phyloP scores from a whole-genome alignment of 305 asterid genomes.

The Coffea humblotiana region DNA sequence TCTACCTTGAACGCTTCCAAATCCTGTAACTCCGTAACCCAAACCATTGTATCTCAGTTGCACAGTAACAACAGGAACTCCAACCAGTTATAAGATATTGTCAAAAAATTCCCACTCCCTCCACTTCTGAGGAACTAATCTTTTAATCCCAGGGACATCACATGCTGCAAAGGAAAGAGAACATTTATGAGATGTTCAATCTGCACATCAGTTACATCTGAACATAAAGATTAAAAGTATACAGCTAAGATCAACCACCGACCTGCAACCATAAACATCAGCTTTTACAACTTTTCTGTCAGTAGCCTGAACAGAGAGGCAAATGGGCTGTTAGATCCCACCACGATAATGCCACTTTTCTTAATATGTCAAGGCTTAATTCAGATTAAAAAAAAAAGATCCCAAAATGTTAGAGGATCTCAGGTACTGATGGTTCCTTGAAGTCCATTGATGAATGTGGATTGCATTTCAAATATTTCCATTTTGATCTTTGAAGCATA shows the following conservation, averaged over 20 bases:
- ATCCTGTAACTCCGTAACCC: constrained; percentile 96
- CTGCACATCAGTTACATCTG: constrained; percentile 3
- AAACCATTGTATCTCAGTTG: constrained; percentile 93
- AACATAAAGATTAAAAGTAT: constrained; percentile 13
- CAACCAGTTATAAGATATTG: constrained; percentile 80
- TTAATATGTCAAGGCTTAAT: background rate
- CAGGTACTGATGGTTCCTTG: background rate
- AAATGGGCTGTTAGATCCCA: constrained; percentile 10
- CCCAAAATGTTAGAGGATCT: background rate
- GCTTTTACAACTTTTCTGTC: constrained; percentile 83
- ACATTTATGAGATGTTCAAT: constrained; percentile 21
- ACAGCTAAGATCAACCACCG: constrained; percentile 26
- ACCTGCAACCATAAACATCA: constrained; percentile 99
- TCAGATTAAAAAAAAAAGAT: background rate
- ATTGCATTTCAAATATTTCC: background rate
- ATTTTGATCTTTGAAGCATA: background rate
- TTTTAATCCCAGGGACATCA: constrained; percentile 97
- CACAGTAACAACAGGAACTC: constrained; percentile 97
- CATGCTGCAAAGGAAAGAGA: constrained; percentile 60
- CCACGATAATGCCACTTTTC: background rate
- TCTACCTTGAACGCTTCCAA: constrained; percentile 83
- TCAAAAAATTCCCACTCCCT: constrained; percentile 87
- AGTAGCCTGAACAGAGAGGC: constrained; percentile 70
- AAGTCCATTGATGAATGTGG: background rate
- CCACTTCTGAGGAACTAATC: constrained; percentile 79